Percentiles rank a stretch among this genome's conserved stretches.
Conservation (phyloP, 108 stramenopile genomes). For the Skeletonema costatum region DNA sequence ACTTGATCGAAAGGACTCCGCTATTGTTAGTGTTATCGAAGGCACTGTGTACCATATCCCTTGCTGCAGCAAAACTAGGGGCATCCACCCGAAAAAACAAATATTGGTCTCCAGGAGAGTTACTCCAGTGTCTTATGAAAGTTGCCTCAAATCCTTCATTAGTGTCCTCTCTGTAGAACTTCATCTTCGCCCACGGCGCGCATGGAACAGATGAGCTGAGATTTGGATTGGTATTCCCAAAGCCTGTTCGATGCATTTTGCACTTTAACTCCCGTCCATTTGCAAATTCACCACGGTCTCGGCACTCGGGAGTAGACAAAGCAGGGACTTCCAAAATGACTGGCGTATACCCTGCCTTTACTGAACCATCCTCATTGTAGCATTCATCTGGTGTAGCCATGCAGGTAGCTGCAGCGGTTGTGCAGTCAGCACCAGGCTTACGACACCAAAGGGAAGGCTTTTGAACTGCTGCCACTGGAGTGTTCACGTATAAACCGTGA, state of each 20-base stretch:
- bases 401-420: background rate
- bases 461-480: background rate
- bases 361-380: background rate
- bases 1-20: background rate
- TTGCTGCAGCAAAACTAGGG: background rate
- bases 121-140: background rate
- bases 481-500: slow-evolving; percentile 5
- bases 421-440: background rate
- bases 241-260: background rate
- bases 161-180: background rate
- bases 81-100: slow-evolving; percentile 3
- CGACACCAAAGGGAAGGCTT: background rate
- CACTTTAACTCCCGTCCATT: background rate
- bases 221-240: background rate
- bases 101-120: too few relatives aligned
- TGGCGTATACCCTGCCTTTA: background rate
- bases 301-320: background rate
- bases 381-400: background rate
- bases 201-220: background rate
- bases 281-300: background rate
- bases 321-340: background rate
- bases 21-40: slow-evolving; percentile 7
- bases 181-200: background rate
- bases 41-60: background rate
- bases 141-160: background rate